A percentile compares a stretch with the other conserved stretches of the same genome.
Evolutionary conservation across 768 basidiomycete species (phyloP).

Genomic region (Sarcomyxa edulis): DNA sequence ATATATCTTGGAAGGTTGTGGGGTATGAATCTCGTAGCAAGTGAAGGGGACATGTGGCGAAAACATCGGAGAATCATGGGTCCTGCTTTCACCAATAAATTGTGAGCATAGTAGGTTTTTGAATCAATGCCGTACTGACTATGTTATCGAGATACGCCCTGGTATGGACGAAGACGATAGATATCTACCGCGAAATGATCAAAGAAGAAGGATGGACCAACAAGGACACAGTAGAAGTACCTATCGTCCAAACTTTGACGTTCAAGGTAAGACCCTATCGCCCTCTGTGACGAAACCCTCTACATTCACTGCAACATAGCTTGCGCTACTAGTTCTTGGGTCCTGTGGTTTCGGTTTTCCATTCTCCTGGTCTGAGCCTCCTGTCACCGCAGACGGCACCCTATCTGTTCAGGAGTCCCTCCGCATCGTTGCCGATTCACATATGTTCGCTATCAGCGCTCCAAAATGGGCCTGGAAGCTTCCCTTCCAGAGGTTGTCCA

Average conservation of each 20-base stretch:
- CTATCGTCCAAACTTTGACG: constrained; percentile 26
- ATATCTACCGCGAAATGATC: constrained; percentile 36
- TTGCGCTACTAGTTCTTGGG: constrained; percentile 37
- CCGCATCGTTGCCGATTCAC: constrained; percentile 24
- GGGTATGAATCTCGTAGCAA: constrained; percentile 26
- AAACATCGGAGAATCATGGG: constrained; percentile 27
- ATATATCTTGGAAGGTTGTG: constrained; percentile 12
- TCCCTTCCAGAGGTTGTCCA: constrained; percentile 32
- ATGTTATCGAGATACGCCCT: constrained; percentile 25
- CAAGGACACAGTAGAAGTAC: constrained; percentile 21
- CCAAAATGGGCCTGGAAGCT: constrained; percentile 34
- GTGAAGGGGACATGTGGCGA: constrained; percentile 25
- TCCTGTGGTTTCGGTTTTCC: constrained; percentile 43
- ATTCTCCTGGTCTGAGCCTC: constrained; percentile 35
- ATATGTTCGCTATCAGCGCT: constrained; percentile 17
- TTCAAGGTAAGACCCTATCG: constrained; percentile 24
- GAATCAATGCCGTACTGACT: neutral
- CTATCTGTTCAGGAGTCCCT: constrained; percentile 35
- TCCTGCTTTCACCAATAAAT: constrained; percentile 23
- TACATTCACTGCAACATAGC: constrained; percentile 16
- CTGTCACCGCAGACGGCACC: constrained; percentile 26
- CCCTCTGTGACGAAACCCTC: neutral
- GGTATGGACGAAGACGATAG: constrained; percentile 34
- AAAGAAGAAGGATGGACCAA: constrained; percentile 27
- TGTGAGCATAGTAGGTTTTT: constrained; percentile 10